Evolutionary conservation across 2,329 filamentous ascomycete species (phyloP), one percentile per base, ranked within the genome.

Genomic region (Amphichorda felina): DNA sequence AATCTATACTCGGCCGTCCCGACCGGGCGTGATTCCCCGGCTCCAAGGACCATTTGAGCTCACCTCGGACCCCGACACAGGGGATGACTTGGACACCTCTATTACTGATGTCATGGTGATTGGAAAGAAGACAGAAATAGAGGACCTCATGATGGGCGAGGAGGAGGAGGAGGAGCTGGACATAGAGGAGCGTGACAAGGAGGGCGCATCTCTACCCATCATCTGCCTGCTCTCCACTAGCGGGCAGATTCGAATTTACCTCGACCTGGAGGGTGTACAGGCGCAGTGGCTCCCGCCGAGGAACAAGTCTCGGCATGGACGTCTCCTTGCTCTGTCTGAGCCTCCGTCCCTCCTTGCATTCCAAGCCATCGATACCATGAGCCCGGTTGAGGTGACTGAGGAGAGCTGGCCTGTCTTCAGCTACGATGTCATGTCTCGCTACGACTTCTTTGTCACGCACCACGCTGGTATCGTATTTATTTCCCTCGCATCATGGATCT

Each of bases 201-300:
- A 75, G 42, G 75, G 75, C 4, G 54, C 79, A 14, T 80, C 75
- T 2, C 55, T 79, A 18, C 62, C 70, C 4, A 58, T 79, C 22
- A 50, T 80, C 31, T 79, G 75, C 46, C 53, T 79, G 8, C 57
- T 79, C 2, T 73, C 73, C 2, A 71, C 67, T 3, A 76, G 70
- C 43, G 75, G 75, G 4, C 72, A 72, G 46, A 59, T 79, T 38
- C 66, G 72, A 30, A 60, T 80, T 26, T 79, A 74, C 44, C 59
- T 80, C 10, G 75, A 80, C 44, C 45, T 75, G 2, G 68, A 76
- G 8, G 73, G 73, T 2, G 64, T 79, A 13, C 69, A 79, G 49
- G 75, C 75, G n/a, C 70, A 78, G 48, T 80, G 75, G 75, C 56
- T 80, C 15, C 72, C 72, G 1, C 70, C 72, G 6, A 70, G 66